phyloP scores from a whole-genome alignment of 192 early-diverging fungal species.

The Chytriomyces sp. region DNA sequence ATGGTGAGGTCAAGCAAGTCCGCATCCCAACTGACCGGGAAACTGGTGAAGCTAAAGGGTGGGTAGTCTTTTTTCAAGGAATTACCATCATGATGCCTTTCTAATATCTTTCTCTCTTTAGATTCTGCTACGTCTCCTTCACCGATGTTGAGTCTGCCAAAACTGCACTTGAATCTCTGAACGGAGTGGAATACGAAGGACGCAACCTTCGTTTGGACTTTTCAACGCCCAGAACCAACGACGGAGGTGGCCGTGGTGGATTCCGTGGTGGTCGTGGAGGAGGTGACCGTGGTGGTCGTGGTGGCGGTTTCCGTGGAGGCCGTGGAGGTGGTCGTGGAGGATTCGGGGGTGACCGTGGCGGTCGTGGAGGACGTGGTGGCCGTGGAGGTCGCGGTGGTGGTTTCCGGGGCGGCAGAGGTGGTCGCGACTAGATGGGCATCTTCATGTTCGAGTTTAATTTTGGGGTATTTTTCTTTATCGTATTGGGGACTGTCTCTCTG shows the following conservation, averaged over 20 bases:
- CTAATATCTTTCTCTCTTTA: neutral
- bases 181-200: conserved; percentile 77
- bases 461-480: neutral
- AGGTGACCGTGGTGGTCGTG: conserved; percentile 50
- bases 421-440: conserved; percentile 47
- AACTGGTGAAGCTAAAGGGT: conserved; percentile 73
- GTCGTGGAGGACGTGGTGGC: conserved; percentile 54
- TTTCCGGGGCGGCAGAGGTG: conserved; percentile 56
- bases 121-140: conserved; percentile 61
- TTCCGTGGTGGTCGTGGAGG: conserved; percentile 44
- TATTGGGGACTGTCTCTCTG: too few species aligned
- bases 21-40: conserved; percentile 81
- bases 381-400: conserved; percentile 52
- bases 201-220: conserved; percentile 89
- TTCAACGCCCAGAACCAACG: conserved; percentile 53
- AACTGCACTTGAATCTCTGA: conserved; percentile 73
- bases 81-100: neutral
- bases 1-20: conserved; percentile 65
- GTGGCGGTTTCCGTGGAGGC: conserved; percentile 60
- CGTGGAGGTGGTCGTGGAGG: conserved; percentile 57
- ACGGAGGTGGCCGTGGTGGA: conserved; percentile 44
- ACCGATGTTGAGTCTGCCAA: conserved; percentile 52
- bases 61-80: conserved; percentile 19
- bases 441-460: too few species aligned
- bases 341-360: conserved; percentile 50